Evolutionary conservation across 2,329 filamentous ascomycete genomes (phyloP).

Genomic region (Claviceps pusilla): DNA sequence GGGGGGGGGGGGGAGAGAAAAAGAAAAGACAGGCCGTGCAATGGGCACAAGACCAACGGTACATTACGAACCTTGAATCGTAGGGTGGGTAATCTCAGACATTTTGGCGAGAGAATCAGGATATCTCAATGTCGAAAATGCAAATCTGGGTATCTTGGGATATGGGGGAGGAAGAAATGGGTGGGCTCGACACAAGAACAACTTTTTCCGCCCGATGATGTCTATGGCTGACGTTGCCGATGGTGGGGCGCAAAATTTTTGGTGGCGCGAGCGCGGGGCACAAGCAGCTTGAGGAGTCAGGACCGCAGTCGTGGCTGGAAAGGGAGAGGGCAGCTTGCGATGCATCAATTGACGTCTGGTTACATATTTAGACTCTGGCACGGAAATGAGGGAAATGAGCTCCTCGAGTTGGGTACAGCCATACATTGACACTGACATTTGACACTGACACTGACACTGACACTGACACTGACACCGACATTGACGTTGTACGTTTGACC

Average conservation of each 20-base stretch:
- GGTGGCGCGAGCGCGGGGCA: background rate
- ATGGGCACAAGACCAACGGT: background rate
- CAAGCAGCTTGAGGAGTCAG: background rate
- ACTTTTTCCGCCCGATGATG: slow-evolving; percentile 2
- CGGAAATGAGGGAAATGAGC: background rate
- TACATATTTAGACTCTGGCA: background rate
- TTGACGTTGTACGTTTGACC: too few species aligned
- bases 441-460: too few species aligned
- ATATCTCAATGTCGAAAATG: slow-evolving; percentile 5
- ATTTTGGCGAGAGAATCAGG: slow-evolving; percentile 28
- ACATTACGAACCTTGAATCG: slow-evolving; percentile 45
- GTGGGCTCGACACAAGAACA: background rate
- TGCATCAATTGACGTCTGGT: background rate
- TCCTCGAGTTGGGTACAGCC: too few species aligned
- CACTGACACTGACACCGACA: too few species aligned
- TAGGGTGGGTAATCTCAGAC: slow-evolving; percentile 55
- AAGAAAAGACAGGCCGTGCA: background rate
- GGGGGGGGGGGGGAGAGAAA: background rate
- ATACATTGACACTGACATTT: too few species aligned
- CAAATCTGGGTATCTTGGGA: slow-evolving; percentile 3
- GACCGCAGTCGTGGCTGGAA: background rate
- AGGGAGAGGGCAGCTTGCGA: background rate
- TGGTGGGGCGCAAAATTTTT: slow-evolving; percentile 3
- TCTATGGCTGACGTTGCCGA: slow-evolving; percentile 1
- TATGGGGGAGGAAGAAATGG: background rate